Conservation (phyloP, 2,329 filamentous ascomycete species). For the Pestalotiopsis sp. region DNA sequence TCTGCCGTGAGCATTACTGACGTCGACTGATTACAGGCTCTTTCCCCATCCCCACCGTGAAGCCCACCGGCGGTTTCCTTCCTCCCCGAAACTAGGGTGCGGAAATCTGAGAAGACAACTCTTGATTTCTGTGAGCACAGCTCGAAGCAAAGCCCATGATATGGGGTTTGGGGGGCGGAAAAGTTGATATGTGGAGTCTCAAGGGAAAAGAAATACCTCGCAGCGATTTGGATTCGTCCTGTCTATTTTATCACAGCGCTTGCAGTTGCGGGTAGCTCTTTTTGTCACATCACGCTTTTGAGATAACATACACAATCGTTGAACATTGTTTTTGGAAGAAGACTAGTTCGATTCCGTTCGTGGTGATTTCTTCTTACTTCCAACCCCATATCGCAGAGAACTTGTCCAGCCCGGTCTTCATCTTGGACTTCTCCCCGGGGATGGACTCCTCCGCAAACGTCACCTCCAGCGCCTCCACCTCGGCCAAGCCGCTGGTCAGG, state of each 20-base stretch:
- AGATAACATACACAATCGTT: neutral
- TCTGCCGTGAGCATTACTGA: neutral
- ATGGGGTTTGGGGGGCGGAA: neutral
- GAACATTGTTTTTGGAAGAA: neutral
- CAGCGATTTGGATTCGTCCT: neutral
- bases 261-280: neutral
- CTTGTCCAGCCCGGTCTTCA: neutral
- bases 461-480: neutral
- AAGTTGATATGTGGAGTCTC: neutral
- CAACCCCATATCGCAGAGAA: neutral
- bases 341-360: too few relatives aligned
- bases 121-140: neutral
- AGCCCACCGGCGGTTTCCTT: neutral
- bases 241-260: neutral
- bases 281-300: neutral
- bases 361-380: neutral
- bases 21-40: neutral
- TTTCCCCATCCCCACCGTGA: neutral
- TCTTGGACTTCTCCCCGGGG: neutral
- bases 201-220: neutral
- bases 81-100: neutral
- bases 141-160: neutral
- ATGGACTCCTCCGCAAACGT: neutral
- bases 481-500: neutral
- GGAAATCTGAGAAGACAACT: neutral